phyloP scores from a whole-genome alignment of 177 flowering plant genomes.

The Tripterygium wilfordii region DNA sequence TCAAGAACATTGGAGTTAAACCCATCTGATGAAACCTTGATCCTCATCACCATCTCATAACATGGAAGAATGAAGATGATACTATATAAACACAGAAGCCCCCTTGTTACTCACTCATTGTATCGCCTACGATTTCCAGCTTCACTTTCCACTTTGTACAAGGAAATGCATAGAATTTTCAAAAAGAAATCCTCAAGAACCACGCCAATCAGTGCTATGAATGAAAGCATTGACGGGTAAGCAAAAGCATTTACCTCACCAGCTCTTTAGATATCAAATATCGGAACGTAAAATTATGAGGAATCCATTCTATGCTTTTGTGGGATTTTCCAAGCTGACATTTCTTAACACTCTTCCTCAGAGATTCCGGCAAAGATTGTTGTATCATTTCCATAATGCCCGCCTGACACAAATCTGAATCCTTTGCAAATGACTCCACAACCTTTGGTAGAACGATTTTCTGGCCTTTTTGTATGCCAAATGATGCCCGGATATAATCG shows the following conservation, averaged over 20 bases:
- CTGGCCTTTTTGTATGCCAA: constrained; percentile 59
- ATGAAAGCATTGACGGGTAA: too few relatives aligned
- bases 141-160: constrained; percentile 28
- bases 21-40: too few relatives aligned
- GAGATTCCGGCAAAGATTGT: constrained; percentile 57
- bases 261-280: constrained; percentile 78
- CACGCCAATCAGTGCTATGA: too few relatives aligned
- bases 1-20: too few relatives aligned
- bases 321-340: constrained; percentile 40
- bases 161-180: neutral
- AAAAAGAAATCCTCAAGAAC: constrained; percentile 9
- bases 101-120: too few relatives aligned
- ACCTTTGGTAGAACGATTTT: constrained; percentile 74
- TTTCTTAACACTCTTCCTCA: constrained; percentile 44
- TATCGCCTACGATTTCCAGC: constrained; percentile 10
- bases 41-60: too few relatives aligned
- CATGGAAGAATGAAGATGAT: too few relatives aligned
- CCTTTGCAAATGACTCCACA: constrained; percentile 73
- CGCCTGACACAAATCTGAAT: constrained; percentile 48
- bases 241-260: constrained; percentile 34
- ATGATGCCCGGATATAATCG: constrained; percentile 78
- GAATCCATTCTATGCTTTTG: constrained; percentile 76
- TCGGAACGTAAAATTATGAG: constrained; percentile 79
- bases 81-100: too few relatives aligned
- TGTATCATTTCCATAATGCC: constrained; percentile 64